Evolutionary conservation across 2,329 filamentous ascomycete genomes (phyloP).

Genomic region (Aspergillus pseudotamarii): DNA sequence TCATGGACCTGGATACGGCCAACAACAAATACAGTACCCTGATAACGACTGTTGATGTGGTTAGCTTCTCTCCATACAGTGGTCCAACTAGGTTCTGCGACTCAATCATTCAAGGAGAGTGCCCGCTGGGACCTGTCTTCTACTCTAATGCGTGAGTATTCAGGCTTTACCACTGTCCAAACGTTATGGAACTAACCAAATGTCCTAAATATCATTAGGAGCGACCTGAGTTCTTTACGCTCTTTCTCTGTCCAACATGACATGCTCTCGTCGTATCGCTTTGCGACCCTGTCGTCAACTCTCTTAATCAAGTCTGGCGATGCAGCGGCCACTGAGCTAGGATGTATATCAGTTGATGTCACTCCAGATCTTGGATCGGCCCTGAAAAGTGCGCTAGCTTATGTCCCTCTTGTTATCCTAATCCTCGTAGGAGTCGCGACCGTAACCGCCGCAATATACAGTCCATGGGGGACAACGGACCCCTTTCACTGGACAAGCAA

Average conservation of each 20-base stretch:
- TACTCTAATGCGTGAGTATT: constrained; percentile 53
- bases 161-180: constrained; percentile 3
- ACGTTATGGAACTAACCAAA: constrained; percentile 3
- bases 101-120: constrained; percentile 60
- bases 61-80: constrained; percentile 73
- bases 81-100: constrained; percentile 67
- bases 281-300: constrained; percentile 76
- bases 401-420: constrained; percentile 76
- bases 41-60: constrained; percentile 69
- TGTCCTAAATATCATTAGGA: constrained; percentile 29
- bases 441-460: constrained; percentile 80
- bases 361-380: constrained; percentile 76
- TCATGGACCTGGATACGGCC: constrained; percentile 63
- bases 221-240: constrained; percentile 59
- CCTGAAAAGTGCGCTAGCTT: constrained; percentile 71
- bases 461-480: constrained; percentile 90
- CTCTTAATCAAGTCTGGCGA: constrained; percentile 78
- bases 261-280: constrained; percentile 81
- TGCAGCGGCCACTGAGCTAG: constrained; percentile 62
- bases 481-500: constrained; percentile 97
- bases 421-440: constrained; percentile 81
- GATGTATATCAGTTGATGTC: constrained; percentile 78
- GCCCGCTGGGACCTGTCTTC: constrained; percentile 78
- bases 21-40: constrained; percentile 72
- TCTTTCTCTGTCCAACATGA: constrained; percentile 74